phyloP scores from a whole-genome alignment of 2,329 filamentous ascomycete genomes.

The Xylariaceae sp. region DNA sequence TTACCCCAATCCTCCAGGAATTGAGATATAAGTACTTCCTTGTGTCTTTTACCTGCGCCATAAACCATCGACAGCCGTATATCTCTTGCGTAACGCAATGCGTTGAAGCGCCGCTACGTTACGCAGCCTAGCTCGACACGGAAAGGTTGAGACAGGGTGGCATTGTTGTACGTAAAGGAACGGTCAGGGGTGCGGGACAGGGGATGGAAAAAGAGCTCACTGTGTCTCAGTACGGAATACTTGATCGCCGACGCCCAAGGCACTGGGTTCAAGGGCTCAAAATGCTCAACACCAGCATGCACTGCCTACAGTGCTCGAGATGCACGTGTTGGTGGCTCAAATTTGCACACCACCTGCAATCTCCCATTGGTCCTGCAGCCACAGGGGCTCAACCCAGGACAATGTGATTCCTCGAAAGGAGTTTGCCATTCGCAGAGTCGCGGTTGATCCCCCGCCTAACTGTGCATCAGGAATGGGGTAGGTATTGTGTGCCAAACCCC shows the following conservation, averaged over 20 bases:
- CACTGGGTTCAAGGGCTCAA: not conserved
- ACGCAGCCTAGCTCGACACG: not conserved
- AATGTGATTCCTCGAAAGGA: not conserved
- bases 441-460: not conserved
- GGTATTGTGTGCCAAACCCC: not conserved
- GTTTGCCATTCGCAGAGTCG: not conserved
- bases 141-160: not conserved
- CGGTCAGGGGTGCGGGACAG: not conserved
- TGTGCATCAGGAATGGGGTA: not conserved
- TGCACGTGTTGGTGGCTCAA: not conserved
- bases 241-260: not conserved
- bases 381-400: not conserved
- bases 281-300: not conserved
- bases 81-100: slow-evolving; percentile 4
- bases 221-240: not conserved
- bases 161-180: not conserved
- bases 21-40: not conserved
- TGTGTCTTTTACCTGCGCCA: not conserved
- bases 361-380: not conserved
- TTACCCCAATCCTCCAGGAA: not conserved
- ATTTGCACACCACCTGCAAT: not conserved
- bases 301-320: not conserved
- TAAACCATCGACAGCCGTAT: not conserved
- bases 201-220: not conserved
- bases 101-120: not conserved